Conservation (phyloP, 2,329 filamentous ascomycete genomes). For the Keithomyces neogunnii region DNA sequence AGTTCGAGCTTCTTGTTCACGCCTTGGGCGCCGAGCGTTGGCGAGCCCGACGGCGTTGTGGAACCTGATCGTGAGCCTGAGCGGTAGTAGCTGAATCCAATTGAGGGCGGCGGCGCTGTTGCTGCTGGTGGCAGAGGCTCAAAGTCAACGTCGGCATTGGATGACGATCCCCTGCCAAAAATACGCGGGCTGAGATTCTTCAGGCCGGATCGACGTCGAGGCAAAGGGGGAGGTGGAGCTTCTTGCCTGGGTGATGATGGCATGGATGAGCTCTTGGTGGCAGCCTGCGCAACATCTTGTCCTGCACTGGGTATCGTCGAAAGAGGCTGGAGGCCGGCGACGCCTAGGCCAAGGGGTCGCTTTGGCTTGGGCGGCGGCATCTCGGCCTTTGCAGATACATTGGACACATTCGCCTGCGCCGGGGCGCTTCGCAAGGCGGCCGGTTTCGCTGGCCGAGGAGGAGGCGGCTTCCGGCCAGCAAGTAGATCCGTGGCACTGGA, state of each 20-base stretch:
- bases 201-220: slow-evolving; percentile 34
- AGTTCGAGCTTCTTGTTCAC: slow-evolving; percentile 63
- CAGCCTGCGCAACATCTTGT: slow-evolving; percentile 20
- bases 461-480: slow-evolving; percentile 29
- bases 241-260: slow-evolving; percentile 12
- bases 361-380: slow-evolving; percentile 26
- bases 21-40: slow-evolving; percentile 22
- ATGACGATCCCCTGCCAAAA: slow-evolving; percentile 19
- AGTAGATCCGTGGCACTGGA: slow-evolving; percentile 24
- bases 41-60: slow-evolving; percentile 26
- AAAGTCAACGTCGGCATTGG: slow-evolving; percentile 33
- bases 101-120: slow-evolving; percentile 10
- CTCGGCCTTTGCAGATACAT: slow-evolving; percentile 1
- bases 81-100: slow-evolving; percentile 14
- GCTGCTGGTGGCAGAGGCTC: slow-evolving; percentile 29
- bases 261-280: slow-evolving; percentile 24
- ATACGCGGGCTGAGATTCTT: slow-evolving; percentile 23
- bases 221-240: slow-evolving; percentile 37
- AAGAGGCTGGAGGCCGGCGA: slow-evolving; percentile 26
- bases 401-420: slow-evolving; percentile 14
- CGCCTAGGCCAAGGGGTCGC: slow-evolving; percentile 21
- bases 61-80: slow-evolving; percentile 22
- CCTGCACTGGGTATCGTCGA: slow-evolving; percentile 21
- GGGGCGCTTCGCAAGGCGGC: slow-evolving; percentile 39
- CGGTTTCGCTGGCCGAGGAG: slow-evolving; percentile 52